Evolutionary conservation across 202 grass and related monocot genomes (phyloP).

Genomic region (Dendrocalamus latiflorus): DNA sequence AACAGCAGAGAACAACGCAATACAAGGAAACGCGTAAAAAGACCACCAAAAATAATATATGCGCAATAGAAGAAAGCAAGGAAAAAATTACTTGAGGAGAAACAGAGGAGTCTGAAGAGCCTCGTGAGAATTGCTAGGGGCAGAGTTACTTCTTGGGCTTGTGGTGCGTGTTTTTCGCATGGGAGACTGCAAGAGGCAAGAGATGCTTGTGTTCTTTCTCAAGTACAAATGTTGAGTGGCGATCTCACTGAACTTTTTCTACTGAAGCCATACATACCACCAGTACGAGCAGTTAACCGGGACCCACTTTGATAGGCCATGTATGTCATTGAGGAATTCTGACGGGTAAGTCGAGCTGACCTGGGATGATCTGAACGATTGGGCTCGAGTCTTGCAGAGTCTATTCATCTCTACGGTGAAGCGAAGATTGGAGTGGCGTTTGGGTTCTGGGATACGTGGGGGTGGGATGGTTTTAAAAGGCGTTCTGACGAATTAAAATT

Average conservation of each 20-base stretch:
- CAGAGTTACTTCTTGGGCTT: no score
- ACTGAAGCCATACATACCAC: not conserved
- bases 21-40: not conserved
- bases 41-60: not conserved
- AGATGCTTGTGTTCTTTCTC: not conserved
- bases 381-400: no score
- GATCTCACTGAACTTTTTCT: not conserved
- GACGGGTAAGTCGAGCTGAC: not conserved
- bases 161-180: not conserved
- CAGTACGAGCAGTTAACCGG: not conserved
- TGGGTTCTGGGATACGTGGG: no score
- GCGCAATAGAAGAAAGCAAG: not conserved
- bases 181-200: not conserved
- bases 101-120: not conserved
- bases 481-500: no score
- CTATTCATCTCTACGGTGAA: no score
- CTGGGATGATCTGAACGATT: no score
- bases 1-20: not conserved
- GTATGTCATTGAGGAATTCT: not conserved
- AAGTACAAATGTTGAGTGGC: not conserved
- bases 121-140: not conserved
- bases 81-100: not conserved
- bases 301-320: not conserved
- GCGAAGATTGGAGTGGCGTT: no score
- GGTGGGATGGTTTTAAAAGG: no score